These are phyloP conservation scores for Arctostaphylos glauca DNA, from an alignment of 148 eudicot genomes.

Conservation along the genomic window DNA sequence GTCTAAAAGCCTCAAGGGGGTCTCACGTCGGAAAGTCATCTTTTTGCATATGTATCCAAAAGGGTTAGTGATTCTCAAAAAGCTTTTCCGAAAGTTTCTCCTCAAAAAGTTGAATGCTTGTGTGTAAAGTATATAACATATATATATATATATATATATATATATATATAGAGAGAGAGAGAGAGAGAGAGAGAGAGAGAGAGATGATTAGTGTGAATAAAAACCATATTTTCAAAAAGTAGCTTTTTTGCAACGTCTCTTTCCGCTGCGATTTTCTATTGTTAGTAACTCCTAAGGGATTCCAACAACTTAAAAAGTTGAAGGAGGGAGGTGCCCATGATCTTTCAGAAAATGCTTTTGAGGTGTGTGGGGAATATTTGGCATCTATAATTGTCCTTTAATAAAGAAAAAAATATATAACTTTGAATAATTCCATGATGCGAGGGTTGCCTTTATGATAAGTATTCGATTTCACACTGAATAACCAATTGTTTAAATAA, in stretches of 20 bases:
- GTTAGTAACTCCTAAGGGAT: constrained; percentile 26
- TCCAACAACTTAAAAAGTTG: constrained; percentile 23
- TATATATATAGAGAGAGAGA: no score
- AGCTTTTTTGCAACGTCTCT: constrained; percentile 24
- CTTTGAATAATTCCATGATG: neutral
- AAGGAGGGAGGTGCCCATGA: constrained; percentile 26
- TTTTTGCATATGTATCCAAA: constrained; percentile 38
- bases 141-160: no score
- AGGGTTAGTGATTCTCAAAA: constrained; percentile 21
- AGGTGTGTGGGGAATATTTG: constrained; percentile 25
- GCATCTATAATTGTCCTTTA: constrained; percentile 20
- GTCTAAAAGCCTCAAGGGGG: constrained; percentile 13
- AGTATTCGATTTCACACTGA: neutral
- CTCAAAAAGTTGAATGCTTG: constrained; percentile 51
- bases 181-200: neutral
- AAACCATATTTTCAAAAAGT: constrained; percentile 36
- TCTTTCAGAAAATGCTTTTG: constrained; percentile 24
- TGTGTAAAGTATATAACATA: no score
- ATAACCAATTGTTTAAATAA: neutral
- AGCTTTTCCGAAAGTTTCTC: constrained; percentile 17
- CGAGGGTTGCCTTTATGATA: constrained; percentile 7
- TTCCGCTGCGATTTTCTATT: constrained; percentile 10
- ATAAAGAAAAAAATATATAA: neutral
- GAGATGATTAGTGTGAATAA: constrained; percentile 27
- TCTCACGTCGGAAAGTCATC: constrained; percentile 24